These are phyloP conservation scores for Arachis stenosperma DNA, from an alignment of 306 rosid genomes.

Conservation along the genomic window DNA sequence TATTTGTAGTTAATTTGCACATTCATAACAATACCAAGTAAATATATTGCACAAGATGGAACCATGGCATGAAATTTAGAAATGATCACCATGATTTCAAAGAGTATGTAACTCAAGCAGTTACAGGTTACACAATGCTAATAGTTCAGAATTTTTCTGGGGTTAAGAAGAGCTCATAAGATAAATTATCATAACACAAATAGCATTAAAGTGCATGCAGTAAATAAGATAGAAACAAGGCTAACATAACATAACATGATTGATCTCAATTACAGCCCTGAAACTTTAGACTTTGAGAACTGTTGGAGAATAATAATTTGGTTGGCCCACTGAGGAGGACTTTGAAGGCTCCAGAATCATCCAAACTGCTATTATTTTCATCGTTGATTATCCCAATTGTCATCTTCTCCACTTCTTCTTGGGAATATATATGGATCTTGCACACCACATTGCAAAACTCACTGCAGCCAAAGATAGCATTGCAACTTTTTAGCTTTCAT, in stretches of 20 bases:
- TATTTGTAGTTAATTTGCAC: not conserved
- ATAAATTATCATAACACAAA: slow-evolving; percentile 18
- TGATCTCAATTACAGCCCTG: slow-evolving; percentile 31
- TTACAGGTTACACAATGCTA: slow-evolving; percentile 31
- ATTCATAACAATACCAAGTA: not conserved
- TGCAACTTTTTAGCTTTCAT: not conserved
- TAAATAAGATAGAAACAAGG: slow-evolving; percentile 33
- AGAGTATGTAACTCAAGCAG: slow-evolving; percentile 18
- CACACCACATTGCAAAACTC: slow-evolving; percentile 88
- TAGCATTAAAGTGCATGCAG: slow-evolving; percentile 20
- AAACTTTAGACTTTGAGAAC: slow-evolving; percentile 57
- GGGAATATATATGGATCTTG: slow-evolving; percentile 84
- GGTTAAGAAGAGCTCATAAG: slow-evolving; percentile 32
- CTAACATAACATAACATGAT: slow-evolving; percentile 36
- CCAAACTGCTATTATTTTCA: slow-evolving; percentile 91
- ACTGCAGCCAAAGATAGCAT: slow-evolving; percentile 55
- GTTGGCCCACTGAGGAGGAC: slow-evolving; percentile 93
- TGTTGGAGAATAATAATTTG: slow-evolving; percentile 82
- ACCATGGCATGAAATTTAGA: slow-evolving; percentile 13
- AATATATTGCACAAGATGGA: slow-evolving; percentile 6
- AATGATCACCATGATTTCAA: slow-evolving; percentile 31
- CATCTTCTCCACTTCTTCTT: slow-evolving; percentile 97
- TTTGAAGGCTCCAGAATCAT: slow-evolving; percentile 77
- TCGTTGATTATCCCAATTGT: slow-evolving; percentile 76
- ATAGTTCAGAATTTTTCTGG: slow-evolving; percentile 34